These are phyloP conservation scores for Conidiobolus incongruus DNA, from an alignment of 371 early-diverging fungal genomes.

Conservation along the genomic window DNA sequence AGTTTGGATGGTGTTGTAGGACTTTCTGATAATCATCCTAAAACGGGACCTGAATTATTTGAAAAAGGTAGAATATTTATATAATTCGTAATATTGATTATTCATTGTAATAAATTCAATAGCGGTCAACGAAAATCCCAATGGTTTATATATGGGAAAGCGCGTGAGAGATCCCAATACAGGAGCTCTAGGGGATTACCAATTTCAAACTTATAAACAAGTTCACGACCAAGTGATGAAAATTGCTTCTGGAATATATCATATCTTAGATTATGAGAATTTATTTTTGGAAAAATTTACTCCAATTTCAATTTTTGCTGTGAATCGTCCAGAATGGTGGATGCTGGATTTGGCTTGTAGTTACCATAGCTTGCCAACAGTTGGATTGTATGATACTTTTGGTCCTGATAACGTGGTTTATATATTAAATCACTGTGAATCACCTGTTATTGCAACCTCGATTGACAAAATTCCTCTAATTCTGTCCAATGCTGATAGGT, in stretches of 20 bases:
- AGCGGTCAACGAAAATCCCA: neutral
- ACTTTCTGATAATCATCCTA: too few relatives aligned
- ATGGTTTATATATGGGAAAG: neutral
- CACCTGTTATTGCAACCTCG: conserved; percentile 42
- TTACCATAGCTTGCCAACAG: conserved; percentile 27
- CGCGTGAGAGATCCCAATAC: neutral
- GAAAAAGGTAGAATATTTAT: too few relatives aligned
- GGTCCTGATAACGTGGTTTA: conserved; percentile 48
- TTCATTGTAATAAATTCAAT: too few relatives aligned
- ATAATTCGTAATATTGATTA: too few relatives aligned
- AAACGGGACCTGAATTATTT: too few relatives aligned
- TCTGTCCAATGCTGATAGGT: conserved; percentile 21
- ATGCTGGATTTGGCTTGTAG: conserved; percentile 27
- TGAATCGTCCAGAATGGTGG: conserved; percentile 88
- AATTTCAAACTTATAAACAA: neutral
- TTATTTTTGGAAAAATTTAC: too few relatives aligned
- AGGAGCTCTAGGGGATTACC: conserved; percentile 1
- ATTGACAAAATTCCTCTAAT: conserved; percentile 33
- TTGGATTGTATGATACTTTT: conserved; percentile 72
- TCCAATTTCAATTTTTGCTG: too few relatives aligned
- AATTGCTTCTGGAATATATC: neutral
- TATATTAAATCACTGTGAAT: conserved; percentile 44
- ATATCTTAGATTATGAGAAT: too few relatives aligned
- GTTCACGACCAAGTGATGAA: neutral
- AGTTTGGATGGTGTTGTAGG: too few relatives aligned